Percentiles rank a stretch among this genome's conserved stretches.
phyloP scores from a whole-genome alignment of 2,329 filamentous ascomycete species.

The Mycocentrospora acerina region DNA sequence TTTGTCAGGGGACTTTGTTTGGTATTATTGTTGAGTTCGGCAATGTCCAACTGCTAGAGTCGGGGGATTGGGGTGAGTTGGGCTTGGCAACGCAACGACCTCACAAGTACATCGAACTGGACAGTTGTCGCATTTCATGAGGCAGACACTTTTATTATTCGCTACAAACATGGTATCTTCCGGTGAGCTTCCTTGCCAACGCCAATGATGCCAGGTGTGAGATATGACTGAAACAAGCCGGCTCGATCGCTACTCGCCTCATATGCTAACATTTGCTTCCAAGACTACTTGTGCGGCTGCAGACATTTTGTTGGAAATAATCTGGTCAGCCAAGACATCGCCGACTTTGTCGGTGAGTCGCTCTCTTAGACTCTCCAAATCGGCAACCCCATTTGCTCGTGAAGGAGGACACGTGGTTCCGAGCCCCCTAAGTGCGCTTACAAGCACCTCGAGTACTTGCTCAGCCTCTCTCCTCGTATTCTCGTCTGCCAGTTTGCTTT shows the following conservation, averaged over 20 bases:
- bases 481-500: constrained; percentile 54
- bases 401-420: constrained; percentile 47
- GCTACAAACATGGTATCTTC: constrained; percentile 18
- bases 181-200: constrained; percentile 7
- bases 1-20: constrained; percentile 4
- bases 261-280: constrained; percentile 24
- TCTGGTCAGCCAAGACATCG: constrained; percentile 44
- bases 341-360: constrained; percentile 48
- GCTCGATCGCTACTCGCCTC: neutral
- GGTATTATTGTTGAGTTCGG: constrained; percentile 5
- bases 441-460: constrained; percentile 59
- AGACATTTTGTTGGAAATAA: constrained; percentile 43
- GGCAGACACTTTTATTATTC: constrained; percentile 8
- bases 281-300: constrained; percentile 25
- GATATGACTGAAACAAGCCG: neutral
- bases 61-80: constrained; percentile 10
- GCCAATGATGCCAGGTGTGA: constrained; percentile 6
- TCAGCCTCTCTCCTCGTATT: constrained; percentile 60
- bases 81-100: constrained; percentile 9
- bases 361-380: constrained; percentile 44
- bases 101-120: constrained; percentile 10
- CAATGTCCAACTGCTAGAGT: constrained; percentile 7
- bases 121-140: constrained; percentile 2
- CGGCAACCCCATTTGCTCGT: constrained; percentile 43
- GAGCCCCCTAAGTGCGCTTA: constrained; percentile 58